A percentile compares a stretch with the other conserved stretches of the same genome.
Evolutionary conservation across 192 early-diverging fungal genomes (phyloP).

Genomic region (Coemansia sp.): DNA sequence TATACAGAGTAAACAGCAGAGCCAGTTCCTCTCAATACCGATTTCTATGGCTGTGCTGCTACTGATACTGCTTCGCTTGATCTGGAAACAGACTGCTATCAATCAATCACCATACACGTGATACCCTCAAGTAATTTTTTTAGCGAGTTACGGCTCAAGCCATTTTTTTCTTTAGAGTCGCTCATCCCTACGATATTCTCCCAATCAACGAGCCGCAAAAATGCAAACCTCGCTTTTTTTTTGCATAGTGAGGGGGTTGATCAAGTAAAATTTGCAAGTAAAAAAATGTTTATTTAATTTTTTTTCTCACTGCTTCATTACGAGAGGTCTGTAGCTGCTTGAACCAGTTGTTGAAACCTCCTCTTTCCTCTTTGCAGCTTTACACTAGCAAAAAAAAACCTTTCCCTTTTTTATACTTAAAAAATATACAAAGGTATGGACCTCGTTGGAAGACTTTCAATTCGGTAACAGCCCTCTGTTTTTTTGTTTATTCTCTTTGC

Average conservation of each 20-base stretch:
- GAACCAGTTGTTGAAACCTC: constrained; percentile 11
- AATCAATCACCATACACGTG: neutral
- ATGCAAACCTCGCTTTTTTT: too few species aligned
- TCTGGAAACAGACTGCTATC: neutral
- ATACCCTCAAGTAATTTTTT: constrained; percentile 5
- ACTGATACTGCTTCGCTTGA: neutral
- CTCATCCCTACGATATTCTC: neutral
- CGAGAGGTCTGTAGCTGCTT: constrained; percentile 2
- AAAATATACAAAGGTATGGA: constrained; percentile 27
- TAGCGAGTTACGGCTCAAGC: neutral
- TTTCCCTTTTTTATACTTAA: constrained; percentile 14
- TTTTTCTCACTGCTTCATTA: too few species aligned
- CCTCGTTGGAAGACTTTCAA: neutral
- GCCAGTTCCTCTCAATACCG: too few species aligned
- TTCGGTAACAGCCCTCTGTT: constrained; percentile 2
- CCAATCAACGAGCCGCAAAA: too few species aligned
- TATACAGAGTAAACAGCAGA: too few species aligned
- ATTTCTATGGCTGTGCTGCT: neutral
- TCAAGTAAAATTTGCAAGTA: neutral
- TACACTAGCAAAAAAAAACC: constrained; percentile 14
- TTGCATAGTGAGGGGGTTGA: too few species aligned
- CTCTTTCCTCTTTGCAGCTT: constrained; percentile 41
- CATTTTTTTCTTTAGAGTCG: neutral
- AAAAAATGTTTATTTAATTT: constrained; percentile 8
- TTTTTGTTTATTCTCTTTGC: constrained; percentile 4